Evolutionary conservation across 768 basidiomycete species (phyloP).

Genomic region (Tricholoma sp.): DNA sequence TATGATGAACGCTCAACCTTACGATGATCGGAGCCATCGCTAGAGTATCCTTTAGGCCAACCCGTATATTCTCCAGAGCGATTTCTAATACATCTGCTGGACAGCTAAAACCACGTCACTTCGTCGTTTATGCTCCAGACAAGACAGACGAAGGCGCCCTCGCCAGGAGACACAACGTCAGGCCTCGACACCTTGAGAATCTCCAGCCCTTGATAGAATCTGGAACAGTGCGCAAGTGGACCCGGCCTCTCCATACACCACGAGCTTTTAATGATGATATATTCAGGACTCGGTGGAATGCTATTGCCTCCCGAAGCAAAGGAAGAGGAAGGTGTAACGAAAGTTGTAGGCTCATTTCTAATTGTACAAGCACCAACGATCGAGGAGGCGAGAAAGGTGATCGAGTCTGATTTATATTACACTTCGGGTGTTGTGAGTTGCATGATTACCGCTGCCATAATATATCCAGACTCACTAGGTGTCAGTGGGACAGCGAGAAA

Average conservation of each 20-base stretch:
- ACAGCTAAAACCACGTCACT: constrained; percentile 22
- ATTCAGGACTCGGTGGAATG: constrained; percentile 43
- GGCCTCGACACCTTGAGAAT: constrained; percentile 37
- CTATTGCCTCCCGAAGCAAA: constrained; percentile 38
- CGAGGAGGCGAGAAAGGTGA: constrained; percentile 29
- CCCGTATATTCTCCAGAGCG: background rate
- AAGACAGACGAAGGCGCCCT: constrained; percentile 37
- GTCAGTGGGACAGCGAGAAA: constrained; percentile 59
- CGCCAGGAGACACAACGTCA: constrained; percentile 39
- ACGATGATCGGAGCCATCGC: background rate
- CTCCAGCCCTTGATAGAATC: constrained; percentile 31
- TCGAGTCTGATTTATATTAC: constrained; percentile 34
- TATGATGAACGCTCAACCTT: too few species aligned
- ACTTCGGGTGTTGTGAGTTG: constrained; percentile 33
- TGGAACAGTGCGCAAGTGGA: constrained; percentile 37
- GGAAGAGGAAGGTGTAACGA: constrained; percentile 28
- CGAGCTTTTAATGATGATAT: background rate
- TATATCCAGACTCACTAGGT: background rate
- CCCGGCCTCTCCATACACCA: background rate
- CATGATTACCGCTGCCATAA: background rate
- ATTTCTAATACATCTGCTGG: background rate
- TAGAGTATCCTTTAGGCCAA: background rate
- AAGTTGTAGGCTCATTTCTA: constrained; percentile 47
- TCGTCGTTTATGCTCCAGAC: constrained; percentile 55
- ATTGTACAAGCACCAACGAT: constrained; percentile 48